phyloP scores from a whole-genome alignment of 768 basidiomycete genomes.

The Termitomyces sp. region DNA sequence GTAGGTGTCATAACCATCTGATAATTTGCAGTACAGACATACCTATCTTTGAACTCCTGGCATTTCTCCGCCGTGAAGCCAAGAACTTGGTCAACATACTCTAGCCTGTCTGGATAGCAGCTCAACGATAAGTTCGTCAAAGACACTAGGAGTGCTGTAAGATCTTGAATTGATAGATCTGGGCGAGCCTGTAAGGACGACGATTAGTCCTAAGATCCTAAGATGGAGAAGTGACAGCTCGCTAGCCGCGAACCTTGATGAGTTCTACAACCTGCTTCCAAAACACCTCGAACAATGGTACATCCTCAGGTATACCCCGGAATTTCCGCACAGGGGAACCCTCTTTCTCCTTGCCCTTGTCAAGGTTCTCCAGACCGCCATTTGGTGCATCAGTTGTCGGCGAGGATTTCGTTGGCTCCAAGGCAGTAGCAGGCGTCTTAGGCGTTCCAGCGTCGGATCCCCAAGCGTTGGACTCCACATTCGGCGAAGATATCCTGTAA shows the following conservation, averaged over 20 bases:
- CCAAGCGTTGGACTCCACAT: constrained; percentile 40
- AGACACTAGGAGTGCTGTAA: constrained; percentile 93
- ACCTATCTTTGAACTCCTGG: constrained; percentile 81
- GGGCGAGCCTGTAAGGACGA: constrained; percentile 71
- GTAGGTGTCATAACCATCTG: not conserved
- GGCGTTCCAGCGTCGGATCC: constrained; percentile 28
- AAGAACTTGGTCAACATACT: constrained; percentile 95
- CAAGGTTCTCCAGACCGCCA: constrained; percentile 19
- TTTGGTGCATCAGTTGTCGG: constrained; percentile 19
- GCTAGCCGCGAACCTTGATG: constrained; percentile 63
- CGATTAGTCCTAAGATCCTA: not conserved
- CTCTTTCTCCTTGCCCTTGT: constrained; percentile 61
- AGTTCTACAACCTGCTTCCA: constrained; percentile 98
- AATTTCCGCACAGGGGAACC: constrained; percentile 66
- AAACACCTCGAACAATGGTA: constrained; percentile 95
- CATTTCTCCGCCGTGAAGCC: constrained; percentile 85
- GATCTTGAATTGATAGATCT: constrained; percentile 94
- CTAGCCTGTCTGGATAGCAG: constrained; percentile 94
- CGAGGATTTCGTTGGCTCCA: constrained; percentile 24
- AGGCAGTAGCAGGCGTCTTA: constrained; percentile 24
- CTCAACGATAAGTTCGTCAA: constrained; percentile 91
- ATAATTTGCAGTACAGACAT: not conserved
- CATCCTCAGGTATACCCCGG: constrained; percentile 91
- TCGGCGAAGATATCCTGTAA: constrained; percentile 26
- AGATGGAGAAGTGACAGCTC: not conserved